A percentile compares a stretch with the other conserved stretches of the same genome.
Conservation (phyloP, 352 stramenopile species). For the Globisporangium cystogenes region DNA sequence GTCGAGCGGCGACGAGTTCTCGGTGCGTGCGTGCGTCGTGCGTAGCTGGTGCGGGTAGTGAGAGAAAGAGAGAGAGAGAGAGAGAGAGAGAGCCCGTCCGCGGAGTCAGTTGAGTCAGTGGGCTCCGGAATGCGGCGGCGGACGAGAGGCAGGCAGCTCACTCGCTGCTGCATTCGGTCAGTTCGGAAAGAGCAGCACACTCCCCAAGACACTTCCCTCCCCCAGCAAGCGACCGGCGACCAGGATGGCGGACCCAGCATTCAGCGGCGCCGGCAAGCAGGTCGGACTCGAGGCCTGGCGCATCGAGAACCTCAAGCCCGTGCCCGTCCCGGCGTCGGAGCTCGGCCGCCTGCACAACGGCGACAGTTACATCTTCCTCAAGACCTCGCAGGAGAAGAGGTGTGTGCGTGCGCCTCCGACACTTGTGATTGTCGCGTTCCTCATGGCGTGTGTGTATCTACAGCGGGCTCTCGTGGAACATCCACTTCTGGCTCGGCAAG, state of each 20-base stretch:
- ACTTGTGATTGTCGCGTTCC: no score
- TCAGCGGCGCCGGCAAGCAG: slow-evolving; percentile 49
- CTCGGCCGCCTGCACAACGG: slow-evolving; percentile 91
- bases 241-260: slow-evolving; percentile 58
- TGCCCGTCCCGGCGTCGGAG: slow-evolving; percentile 38
- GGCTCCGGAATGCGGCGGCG: no score
- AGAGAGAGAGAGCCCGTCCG: no score
- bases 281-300: slow-evolving; percentile 77
- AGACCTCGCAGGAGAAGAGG: slow-evolving; percentile 59
- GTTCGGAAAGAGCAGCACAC: slow-evolving; percentile 2
- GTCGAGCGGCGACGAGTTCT: neutral
- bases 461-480: slow-evolving; percentile 79
- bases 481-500: slow-evolving; percentile 96
- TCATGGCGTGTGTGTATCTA: neutral
- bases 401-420: slow-evolving; percentile 12
- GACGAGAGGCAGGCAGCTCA: neutral
- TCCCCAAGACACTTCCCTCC: slow-evolving; percentile 2
- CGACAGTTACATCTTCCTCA: slow-evolving; percentile 96
- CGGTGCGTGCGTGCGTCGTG: neutral
- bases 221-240: neutral
- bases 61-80: neutral
- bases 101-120: no score
- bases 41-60: no score
- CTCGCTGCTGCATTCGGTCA: neutral
- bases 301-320: slow-evolving; percentile 78